phyloP scores from a whole-genome alignment of 805 yeast genomes.

The Wickerhamomyces bovis region DNA sequence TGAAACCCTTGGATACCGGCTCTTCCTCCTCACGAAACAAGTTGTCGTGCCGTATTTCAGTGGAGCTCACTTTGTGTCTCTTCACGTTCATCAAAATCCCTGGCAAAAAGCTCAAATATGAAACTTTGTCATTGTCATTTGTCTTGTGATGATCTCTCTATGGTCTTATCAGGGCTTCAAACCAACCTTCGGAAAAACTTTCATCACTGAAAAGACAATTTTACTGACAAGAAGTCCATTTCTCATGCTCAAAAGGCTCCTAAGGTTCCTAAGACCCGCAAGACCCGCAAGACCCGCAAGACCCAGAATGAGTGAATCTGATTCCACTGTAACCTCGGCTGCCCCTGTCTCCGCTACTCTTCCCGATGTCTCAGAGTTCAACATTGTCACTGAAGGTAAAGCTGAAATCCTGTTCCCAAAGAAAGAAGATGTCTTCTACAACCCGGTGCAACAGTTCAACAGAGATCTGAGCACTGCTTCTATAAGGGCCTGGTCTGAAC shows the following conservation, averaged over 20 bases:
- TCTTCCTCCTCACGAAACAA: slow-evolving; percentile 3
- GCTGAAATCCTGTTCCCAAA: slow-evolving; percentile 82
- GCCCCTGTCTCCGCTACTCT: background rate
- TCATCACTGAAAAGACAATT: too few species aligned
- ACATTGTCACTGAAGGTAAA: slow-evolving; percentile 63
- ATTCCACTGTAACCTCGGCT: background rate
- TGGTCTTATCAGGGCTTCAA: too few species aligned
- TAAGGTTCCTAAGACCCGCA: background rate
- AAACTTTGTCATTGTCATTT: too few species aligned
- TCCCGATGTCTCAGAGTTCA: slow-evolving; percentile 24
- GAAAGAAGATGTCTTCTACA: slow-evolving; percentile 82
- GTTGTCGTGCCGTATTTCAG: slow-evolving; percentile 1
- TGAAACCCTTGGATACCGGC: slow-evolving; percentile 7
- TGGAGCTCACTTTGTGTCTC: background rate
- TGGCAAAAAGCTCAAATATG: too few species aligned
- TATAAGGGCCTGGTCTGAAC: slow-evolving; percentile 78
- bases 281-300: too few species aligned
- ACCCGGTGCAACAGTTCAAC: slow-evolving; percentile 95
- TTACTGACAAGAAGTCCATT: too few species aligned
- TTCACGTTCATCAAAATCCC: background rate
- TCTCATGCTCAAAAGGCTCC: background rate
- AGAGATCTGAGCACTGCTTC: slow-evolving; percentile 84
- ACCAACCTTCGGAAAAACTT: too few species aligned
- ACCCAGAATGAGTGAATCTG: background rate
- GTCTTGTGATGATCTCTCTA: too few species aligned